These are phyloP conservation scores for Erythrobasidium hasegawianum DNA, from an alignment of 1,284 basidiomycete genomes.

Conservation along the genomic window DNA sequence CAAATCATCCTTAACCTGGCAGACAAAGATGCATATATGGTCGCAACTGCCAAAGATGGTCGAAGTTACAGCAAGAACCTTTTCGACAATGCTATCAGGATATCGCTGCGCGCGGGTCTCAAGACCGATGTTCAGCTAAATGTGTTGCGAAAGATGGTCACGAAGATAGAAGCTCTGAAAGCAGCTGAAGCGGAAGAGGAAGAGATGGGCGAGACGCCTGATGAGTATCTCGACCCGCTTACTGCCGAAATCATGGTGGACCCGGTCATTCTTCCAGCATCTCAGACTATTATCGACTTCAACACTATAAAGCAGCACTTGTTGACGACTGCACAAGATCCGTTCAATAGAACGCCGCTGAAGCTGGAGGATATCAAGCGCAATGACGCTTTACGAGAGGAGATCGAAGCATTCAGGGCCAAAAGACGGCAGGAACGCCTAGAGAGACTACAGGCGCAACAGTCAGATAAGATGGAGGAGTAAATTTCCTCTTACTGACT, in stretches of 20 bases:
- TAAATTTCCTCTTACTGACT: neutral
- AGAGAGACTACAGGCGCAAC: conserved; percentile 5
- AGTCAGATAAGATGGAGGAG: conserved; percentile 6
- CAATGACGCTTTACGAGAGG: conserved; percentile 36
- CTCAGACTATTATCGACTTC: conserved; percentile 74
- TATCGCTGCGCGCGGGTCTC: conserved; percentile 64
- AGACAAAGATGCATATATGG: conserved; percentile 72
- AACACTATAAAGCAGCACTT: conserved; percentile 94
- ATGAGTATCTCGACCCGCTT: conserved; percentile 89
- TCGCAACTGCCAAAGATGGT: conserved; percentile 86
- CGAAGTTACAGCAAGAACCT: conserved; percentile 81
- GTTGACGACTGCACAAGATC: conserved; percentile 52
- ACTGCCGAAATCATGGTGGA: conserved; percentile 95
- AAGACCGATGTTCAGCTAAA: conserved; percentile 79
- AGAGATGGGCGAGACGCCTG: conserved; percentile 88
- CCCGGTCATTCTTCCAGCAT: conserved; percentile 86
- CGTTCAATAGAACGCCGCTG: conserved; percentile 51
- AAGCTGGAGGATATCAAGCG: conserved; percentile 50
- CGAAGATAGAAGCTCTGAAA: conserved; percentile 78
- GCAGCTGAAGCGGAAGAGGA: conserved; percentile 74
- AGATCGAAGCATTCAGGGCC: conserved; percentile 38
- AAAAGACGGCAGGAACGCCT: conserved; percentile 32
- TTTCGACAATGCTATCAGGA: conserved; percentile 74
- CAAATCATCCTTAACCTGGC: conserved; percentile 89
- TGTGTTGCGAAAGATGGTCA: conserved; percentile 66